phyloP scores from a whole-genome alignment of 331 rosid genomes.

The Quercus tomentella region DNA sequence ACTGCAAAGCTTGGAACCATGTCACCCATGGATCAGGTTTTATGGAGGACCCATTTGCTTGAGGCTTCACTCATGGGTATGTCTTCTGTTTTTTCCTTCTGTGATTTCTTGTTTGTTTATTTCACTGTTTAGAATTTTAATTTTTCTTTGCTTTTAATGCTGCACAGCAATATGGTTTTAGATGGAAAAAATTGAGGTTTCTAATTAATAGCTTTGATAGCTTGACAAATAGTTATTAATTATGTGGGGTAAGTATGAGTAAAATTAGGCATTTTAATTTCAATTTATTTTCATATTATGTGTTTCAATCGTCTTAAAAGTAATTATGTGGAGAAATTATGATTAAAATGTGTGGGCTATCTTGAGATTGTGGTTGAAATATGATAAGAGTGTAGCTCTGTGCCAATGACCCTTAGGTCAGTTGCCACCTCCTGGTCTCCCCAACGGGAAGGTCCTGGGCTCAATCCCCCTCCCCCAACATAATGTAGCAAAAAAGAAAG shows the following conservation, averaged over 20 bases:
- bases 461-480: too few species aligned
- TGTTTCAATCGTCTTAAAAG: not conserved
- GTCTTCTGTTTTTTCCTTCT: not conserved
- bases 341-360: not conserved
- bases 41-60: conserved; percentile 83
- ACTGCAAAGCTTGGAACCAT: conserved; percentile 80
- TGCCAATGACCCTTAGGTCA: too few species aligned
- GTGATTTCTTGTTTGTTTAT: conserved; percentile 1
- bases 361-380: not conserved
- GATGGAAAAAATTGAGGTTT: not conserved
- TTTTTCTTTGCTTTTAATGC: not conserved
- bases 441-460: too few species aligned
- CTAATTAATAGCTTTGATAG: too few species aligned
- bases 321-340: not conserved
- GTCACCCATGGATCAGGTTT: conserved; percentile 94
- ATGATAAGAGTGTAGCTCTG: not conserved
- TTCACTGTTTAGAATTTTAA: not conserved
- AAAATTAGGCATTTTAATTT: too few species aligned
- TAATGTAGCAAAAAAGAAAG: too few species aligned
- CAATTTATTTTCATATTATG: not conserved
- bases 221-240: too few species aligned
- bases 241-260: too few species aligned
- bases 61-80: conserved; percentile 81
- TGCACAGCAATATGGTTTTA: not conserved
- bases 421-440: too few species aligned